Evolutionary conservation across 2,329 filamentous ascomycete genomes (phyloP).

Genomic region (Thielaviopsis populi): DNA sequence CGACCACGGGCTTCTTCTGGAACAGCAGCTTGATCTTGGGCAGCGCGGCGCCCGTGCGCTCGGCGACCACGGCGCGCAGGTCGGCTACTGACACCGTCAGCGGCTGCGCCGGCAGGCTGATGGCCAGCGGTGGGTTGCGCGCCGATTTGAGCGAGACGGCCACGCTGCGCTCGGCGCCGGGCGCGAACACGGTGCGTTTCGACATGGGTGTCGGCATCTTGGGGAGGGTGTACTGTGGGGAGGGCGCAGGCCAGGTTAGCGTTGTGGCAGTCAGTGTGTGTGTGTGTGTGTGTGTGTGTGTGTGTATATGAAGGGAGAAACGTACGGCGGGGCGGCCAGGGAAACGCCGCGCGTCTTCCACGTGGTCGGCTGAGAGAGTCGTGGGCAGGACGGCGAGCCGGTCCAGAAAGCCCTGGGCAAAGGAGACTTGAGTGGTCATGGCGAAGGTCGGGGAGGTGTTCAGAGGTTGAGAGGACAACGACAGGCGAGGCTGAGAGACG

Average conservation of each 20-base stretch:
- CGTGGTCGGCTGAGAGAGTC: constrained; percentile 78
- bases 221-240: constrained; percentile 52
- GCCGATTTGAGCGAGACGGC: constrained; percentile 57
- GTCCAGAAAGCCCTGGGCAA: constrained; percentile 70
- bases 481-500: neutral
- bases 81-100: constrained; percentile 62
- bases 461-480: neutral
- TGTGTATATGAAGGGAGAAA: constrained; percentile 2
- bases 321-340: constrained; percentile 60
- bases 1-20: constrained; percentile 71
- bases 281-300: neutral
- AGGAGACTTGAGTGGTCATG: constrained; percentile 52
- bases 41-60: constrained; percentile 46
- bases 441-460: neutral
- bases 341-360: constrained; percentile 70
- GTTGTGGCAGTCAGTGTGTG: neutral
- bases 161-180: constrained; percentile 37
- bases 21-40: constrained; percentile 75
- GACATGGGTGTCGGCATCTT: constrained; percentile 45
- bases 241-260: neutral
- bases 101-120: constrained; percentile 48
- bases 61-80: constrained; percentile 55
- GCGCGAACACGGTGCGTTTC: constrained; percentile 33
- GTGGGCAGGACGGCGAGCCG: constrained; percentile 62
- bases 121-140: constrained; percentile 56